Evolutionary conservation across 768 basidiomycete genomes (phyloP).

Genomic region (Kwoniella mangroviensis): DNA sequence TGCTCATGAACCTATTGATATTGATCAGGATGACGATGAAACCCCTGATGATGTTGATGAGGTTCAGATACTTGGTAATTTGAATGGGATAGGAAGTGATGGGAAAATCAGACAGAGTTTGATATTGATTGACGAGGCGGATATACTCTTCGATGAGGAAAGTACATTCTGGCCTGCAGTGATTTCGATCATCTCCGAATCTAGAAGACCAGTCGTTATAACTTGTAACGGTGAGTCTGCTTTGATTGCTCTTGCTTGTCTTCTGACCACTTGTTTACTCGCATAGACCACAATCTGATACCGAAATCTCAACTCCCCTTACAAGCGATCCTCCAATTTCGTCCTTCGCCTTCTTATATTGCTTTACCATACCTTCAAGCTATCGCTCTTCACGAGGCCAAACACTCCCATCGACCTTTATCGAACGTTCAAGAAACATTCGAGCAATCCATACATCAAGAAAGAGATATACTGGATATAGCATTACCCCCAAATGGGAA

Average conservation of each 20-base stretch:
- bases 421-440: constrained; percentile 30
- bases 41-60: neutral
- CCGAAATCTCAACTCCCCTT: constrained; percentile 76
- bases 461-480: constrained; percentile 43
- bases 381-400: constrained; percentile 60
- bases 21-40: constrained; percentile 10
- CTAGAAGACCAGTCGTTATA: constrained; percentile 84
- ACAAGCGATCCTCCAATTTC: constrained; percentile 72
- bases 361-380: constrained; percentile 72
- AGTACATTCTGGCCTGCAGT: constrained; percentile 82
- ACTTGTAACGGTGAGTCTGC: constrained; percentile 84
- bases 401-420: constrained; percentile 9
- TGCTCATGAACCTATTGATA: constrained; percentile 29
- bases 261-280: constrained; percentile 7
- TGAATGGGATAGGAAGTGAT: constrained; percentile 4
- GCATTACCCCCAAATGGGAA: constrained; percentile 57
- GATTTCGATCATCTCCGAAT: constrained; percentile 76
- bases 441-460: constrained; percentile 44
- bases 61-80: neutral
- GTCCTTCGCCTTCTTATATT: constrained; percentile 64
- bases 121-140: constrained; percentile 92
- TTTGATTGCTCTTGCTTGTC: constrained; percentile 10
- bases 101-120: constrained; percentile 72
- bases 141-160: constrained; percentile 84
- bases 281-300: constrained; percentile 60